Evolutionary conservation across 2,329 filamentous ascomycete species (phyloP).

Genomic region (Aspergillus fumigatiaffinis): DNA sequence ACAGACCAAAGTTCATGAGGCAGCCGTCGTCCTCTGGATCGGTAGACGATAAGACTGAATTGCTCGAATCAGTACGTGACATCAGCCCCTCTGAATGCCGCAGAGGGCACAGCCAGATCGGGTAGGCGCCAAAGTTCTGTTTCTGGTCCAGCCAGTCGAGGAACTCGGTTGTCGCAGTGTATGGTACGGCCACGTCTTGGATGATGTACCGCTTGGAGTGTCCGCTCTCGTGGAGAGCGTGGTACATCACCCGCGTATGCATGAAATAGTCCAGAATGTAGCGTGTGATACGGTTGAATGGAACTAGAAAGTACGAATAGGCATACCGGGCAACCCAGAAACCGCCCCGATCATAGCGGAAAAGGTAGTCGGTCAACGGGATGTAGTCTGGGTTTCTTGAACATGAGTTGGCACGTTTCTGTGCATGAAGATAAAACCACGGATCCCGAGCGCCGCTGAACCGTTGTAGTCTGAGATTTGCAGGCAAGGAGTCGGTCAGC

Average conservation of each 20-base stretch:
- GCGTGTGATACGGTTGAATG: conserved; percentile 56
- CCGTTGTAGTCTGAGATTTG: conserved; percentile 30
- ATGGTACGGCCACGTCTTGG: conserved; percentile 58
- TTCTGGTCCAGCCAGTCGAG: conserved; percentile 44
- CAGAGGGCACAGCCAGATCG: conserved; percentile 58
- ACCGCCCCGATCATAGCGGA: conserved; percentile 56
- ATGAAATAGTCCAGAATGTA: conserved; percentile 56
- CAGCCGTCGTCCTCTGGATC: conserved; percentile 23
- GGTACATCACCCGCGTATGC: conserved; percentile 57
- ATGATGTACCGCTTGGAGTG: conserved; percentile 53
- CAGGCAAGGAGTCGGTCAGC: conserved; percentile 47
- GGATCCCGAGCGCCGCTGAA: conserved; percentile 61
- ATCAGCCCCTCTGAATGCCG: conserved; percentile 6
- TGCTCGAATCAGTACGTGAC: background rate
- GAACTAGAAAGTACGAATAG: conserved; percentile 57
- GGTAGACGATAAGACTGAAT: background rate
- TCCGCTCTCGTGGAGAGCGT: conserved; percentile 54
- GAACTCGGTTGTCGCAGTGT: conserved; percentile 47
- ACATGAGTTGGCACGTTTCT: conserved; percentile 45
- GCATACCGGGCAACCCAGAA: conserved; percentile 62
- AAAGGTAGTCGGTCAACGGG: conserved; percentile 33
- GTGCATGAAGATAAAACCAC: conserved; percentile 70
- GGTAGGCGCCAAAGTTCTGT: conserved; percentile 46
- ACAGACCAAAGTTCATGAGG: conserved; percentile 62
- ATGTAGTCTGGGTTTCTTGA: conserved; percentile 54